A percentile compares a stretch with the other conserved stretches of the same genome.
These are phyloP conservation scores for Stenocarpella maydis DNA, from an alignment of 2,329 filamentous ascomycete genomes.

Conservation along the genomic window DNA sequence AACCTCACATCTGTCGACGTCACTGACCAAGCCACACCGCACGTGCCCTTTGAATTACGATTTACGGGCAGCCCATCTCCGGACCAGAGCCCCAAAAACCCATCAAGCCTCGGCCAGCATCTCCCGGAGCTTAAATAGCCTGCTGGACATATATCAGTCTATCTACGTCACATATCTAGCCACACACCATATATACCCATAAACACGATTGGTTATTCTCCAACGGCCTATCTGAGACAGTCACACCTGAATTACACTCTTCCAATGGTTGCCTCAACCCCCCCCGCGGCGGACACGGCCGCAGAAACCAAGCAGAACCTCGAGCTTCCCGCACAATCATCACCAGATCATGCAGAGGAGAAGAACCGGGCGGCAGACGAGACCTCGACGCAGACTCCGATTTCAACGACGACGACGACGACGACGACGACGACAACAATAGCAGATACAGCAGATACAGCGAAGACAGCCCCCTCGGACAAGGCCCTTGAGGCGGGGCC, in stretches of 20 bases:
- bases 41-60: constrained; percentile 27
- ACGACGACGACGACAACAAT: too few relatives aligned
- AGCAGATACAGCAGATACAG: too few relatives aligned
- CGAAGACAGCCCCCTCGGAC: neutral
- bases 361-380: constrained; percentile 24
- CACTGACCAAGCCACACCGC: constrained; percentile 24
- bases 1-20: constrained; percentile 20
- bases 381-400: constrained; percentile 9
- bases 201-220: neutral
- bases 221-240: neutral
- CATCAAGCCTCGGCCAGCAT: neutral
- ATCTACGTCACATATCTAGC: neutral
- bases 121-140: neutral
- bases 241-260: neutral
- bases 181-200: constrained; percentile 2
- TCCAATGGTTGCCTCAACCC: constrained; percentile 29
- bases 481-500: neutral
- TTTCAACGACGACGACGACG: neutral
- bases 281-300: neutral
- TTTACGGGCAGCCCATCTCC: constrained; percentile 10
- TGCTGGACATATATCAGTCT: neutral
- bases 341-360: constrained; percentile 19
- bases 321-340: neutral
- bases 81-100: neutral
- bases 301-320: constrained; percentile 3